A percentile compares a stretch with the other conserved stretches of the same genome.
phyloP scores from a whole-genome alignment of 306 rosid species.

The Lathyrus aphaca region DNA sequence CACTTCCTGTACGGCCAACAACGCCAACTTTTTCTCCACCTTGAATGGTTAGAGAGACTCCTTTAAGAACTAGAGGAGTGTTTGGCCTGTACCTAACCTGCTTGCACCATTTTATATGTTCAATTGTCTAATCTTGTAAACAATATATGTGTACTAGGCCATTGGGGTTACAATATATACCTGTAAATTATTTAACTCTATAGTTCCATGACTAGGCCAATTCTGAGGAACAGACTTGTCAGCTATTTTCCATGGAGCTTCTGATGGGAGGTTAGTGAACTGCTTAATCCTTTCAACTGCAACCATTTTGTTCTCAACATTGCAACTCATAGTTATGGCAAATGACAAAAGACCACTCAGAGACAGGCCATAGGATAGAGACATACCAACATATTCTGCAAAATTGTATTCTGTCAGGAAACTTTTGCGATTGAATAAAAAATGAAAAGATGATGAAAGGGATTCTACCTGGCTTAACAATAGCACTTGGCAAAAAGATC shows the following conservation, averaged over 20 bases:
- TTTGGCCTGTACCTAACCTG: constrained; percentile 83
- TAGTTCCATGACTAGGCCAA: constrained; percentile 77
- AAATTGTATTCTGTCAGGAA: not conserved
- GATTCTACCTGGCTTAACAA: constrained; percentile 70
- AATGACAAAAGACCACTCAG: constrained; percentile 63
- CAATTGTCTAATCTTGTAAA: not conserved
- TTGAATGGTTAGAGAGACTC: constrained; percentile 62
- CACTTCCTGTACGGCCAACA: constrained; percentile 91
- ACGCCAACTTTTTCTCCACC: constrained; percentile 95
- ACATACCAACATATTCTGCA: constrained; percentile 81
- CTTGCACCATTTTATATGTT: constrained; percentile 3
- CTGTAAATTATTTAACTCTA: constrained; percentile 68
- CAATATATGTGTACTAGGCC: not conserved
- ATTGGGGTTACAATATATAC: constrained; percentile 47
- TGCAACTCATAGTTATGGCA: constrained; percentile 62
- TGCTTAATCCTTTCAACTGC: constrained; percentile 83
- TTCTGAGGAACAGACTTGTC: constrained; percentile 62
- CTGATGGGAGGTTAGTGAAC: constrained; percentile 70
- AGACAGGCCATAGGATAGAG: constrained; percentile 82
- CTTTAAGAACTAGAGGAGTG: constrained; percentile 83
- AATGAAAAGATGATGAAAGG: constrained; percentile 1
- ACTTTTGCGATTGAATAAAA: not conserved
- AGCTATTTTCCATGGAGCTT: constrained; percentile 69
- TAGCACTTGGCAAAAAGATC: constrained; percentile 75
- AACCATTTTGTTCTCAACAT: constrained; percentile 85